Evolutionary conservation across 805 yeast species (phyloP).

Genomic region (Sugiyamaella floridensis): DNA sequence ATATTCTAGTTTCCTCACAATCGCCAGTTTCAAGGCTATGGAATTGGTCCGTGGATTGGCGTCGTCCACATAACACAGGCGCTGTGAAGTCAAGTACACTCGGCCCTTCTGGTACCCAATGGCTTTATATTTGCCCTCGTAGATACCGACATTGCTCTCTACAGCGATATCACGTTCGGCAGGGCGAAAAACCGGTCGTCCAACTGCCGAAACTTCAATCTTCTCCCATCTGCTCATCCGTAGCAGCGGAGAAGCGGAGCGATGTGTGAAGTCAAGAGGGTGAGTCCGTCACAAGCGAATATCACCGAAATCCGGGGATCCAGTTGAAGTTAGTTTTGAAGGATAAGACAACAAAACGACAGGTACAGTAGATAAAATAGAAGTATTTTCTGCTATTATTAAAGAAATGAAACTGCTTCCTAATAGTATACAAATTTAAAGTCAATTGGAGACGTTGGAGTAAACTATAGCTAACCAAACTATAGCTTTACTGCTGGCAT

Average conservation of each 20-base stretch:
- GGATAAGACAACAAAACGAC: too few species aligned
- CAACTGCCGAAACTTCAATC: constrained; percentile 28
- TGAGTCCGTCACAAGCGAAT: neutral
- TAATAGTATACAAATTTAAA: too few species aligned
- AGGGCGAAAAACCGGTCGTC: constrained; percentile 28
- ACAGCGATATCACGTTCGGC: constrained; percentile 48
- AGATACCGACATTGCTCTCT: constrained; percentile 59
- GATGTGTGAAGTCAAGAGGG: too few species aligned
- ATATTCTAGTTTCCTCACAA: constrained; percentile 26
- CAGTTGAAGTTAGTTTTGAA: too few species aligned
- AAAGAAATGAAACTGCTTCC: too few species aligned
- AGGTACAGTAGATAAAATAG: too few species aligned
- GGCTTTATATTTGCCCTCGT: constrained; percentile 64
- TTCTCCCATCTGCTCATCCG: constrained; percentile 22
- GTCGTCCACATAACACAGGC: constrained; percentile 70
- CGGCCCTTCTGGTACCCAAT: constrained; percentile 65
- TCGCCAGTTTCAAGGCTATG: constrained; percentile 41
- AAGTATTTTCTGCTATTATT: too few species aligned
- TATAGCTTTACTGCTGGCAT: too few species aligned
- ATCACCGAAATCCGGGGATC: neutral
- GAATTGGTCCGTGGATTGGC: constrained; percentile 36
- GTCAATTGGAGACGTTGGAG: too few species aligned
- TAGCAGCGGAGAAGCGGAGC: too few species aligned
- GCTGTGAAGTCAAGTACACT: constrained; percentile 62
- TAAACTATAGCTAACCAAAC: too few species aligned